A percentile compares a stretch with the other conserved stretches of the same genome.
phyloP scores from a whole-genome alignment of 2,329 filamentous ascomycete genomes.

The Colletotrichum lindemuthianum region DNA sequence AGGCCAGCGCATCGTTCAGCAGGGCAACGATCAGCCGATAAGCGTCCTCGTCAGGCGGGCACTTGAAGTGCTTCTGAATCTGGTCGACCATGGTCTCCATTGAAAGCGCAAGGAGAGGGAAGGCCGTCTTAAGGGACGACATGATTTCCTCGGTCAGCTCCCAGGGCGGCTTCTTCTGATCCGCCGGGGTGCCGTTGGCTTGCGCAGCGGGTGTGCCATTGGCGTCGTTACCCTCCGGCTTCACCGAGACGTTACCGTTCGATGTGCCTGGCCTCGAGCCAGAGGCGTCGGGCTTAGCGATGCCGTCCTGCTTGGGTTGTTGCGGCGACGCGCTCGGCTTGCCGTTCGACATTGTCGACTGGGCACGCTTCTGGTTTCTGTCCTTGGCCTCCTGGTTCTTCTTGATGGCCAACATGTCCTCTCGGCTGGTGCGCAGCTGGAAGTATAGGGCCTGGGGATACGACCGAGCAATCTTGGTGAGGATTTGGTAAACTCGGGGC shows the following conservation, averaged over 20 bases:
- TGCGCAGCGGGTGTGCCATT: conserved; percentile 36
- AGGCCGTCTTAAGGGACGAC: conserved; percentile 94
- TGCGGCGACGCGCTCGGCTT: conserved; percentile 60
- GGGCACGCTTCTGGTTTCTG: conserved; percentile 62
- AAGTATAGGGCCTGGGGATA: conserved; percentile 98
- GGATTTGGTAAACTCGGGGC: conserved; percentile 82
- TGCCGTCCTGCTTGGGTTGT: conserved; percentile 63
- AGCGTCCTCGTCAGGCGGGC: conserved; percentile 96
- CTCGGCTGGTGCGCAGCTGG: conserved; percentile 89
- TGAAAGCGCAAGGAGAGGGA: conserved; percentile 91
- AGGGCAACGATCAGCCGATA: conserved; percentile 97
- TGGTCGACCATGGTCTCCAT: conserved; percentile 99
- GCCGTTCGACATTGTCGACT: conserved; percentile 54
- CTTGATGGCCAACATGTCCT: conserved; percentile 93
- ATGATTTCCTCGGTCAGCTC: conserved; percentile 97
- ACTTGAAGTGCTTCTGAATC: conserved; percentile 99
- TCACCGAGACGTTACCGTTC: conserved; percentile 56
- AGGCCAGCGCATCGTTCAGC: conserved; percentile 93
- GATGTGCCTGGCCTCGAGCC: conserved; percentile 61
- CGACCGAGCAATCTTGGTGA: conserved; percentile 93
- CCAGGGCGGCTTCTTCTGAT: conserved; percentile 85
- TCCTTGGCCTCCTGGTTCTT: conserved; percentile 85
- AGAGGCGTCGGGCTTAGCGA: conserved; percentile 48
- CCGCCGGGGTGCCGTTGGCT: conserved; percentile 39
- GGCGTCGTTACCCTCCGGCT: conserved; percentile 55